Conservation (phyloP, 2,329 filamentous ascomycete genomes). For the Fusarium sp. region DNA sequence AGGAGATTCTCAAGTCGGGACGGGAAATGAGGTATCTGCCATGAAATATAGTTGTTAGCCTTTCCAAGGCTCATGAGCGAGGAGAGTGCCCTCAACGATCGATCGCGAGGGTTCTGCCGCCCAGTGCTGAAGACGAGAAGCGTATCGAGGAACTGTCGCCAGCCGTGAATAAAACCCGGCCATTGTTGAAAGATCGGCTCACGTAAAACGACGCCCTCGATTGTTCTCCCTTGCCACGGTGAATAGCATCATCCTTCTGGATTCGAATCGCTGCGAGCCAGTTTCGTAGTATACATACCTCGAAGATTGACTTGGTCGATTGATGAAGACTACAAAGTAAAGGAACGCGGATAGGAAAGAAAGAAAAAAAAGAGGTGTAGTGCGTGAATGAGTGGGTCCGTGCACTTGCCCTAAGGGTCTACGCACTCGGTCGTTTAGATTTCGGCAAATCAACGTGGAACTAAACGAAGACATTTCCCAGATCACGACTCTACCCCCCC, state of each 20-base stretch:
- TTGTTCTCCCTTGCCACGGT: slow-evolving; percentile 71
- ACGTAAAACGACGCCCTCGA: slow-evolving; percentile 53
- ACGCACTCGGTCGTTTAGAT: slow-evolving; percentile 47
- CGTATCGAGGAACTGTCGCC: slow-evolving; percentile 61
- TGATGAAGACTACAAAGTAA: slow-evolving; percentile 41
- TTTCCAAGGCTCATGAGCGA: slow-evolving; percentile 66
- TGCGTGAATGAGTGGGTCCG: slow-evolving; percentile 52
- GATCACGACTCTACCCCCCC: slow-evolving; percentile 45
- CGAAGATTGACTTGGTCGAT: slow-evolving; percentile 46
- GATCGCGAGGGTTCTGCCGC: slow-evolving; percentile 75
- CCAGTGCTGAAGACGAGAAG: slow-evolving; percentile 71
- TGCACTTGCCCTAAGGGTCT: slow-evolving; percentile 56
- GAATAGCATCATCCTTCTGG: slow-evolving; percentile 55
- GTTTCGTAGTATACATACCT: slow-evolving; percentile 59
- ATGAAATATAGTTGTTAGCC: slow-evolving; percentile 63
- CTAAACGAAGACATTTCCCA: slow-evolving; percentile 45
- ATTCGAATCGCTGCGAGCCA: slow-evolving; percentile 46
- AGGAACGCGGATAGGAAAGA: slow-evolving; percentile 22
- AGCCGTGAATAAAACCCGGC: slow-evolving; percentile 10
- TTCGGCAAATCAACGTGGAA: slow-evolving; percentile 51
- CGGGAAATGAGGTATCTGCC: slow-evolving; percentile 73
- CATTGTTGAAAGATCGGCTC: slow-evolving; percentile 32
- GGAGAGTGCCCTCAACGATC: slow-evolving; percentile 73
- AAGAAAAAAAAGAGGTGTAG: slow-evolving; percentile 33
- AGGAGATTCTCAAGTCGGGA: slow-evolving; percentile 83